Evolutionary conservation across 495 filamentous ascomycete genomes (phyloP).

Genomic region (Gamarada debralockiae): DNA sequence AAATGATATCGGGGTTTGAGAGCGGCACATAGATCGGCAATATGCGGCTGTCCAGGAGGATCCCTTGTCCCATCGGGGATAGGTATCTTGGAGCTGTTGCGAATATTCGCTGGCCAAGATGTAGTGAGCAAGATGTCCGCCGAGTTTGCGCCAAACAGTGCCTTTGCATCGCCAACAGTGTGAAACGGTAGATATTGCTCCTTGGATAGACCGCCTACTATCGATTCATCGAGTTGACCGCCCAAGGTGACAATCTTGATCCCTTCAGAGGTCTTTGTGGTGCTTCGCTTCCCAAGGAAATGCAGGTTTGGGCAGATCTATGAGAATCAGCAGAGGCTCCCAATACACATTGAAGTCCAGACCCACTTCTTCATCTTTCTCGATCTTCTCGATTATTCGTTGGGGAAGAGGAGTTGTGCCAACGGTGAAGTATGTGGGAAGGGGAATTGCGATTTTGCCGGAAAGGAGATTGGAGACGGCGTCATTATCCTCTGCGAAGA

Average conservation of each 20-base stretch:
- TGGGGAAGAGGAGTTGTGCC: slow-evolving; percentile 65
- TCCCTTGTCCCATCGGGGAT: slow-evolving; percentile 39
- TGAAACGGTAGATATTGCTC: slow-evolving; percentile 68
- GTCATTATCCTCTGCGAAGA: slow-evolving; percentile 64
- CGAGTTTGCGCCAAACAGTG: slow-evolving; percentile 65
- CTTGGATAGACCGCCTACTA: slow-evolving; percentile 48
- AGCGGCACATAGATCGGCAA: slow-evolving; percentile 70
- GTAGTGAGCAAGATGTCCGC: slow-evolving; percentile 84
- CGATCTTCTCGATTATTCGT: slow-evolving; percentile 64
- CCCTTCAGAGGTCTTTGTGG: slow-evolving; percentile 85
- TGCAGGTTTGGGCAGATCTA: slow-evolving; percentile 82
- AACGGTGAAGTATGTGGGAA: slow-evolving; percentile 85
- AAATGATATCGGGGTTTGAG: slow-evolving; percentile 90
- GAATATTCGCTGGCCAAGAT: slow-evolving; percentile 75
- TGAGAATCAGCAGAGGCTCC: neutral
- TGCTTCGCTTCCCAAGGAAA: slow-evolving; percentile 79
- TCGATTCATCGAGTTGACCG: slow-evolving; percentile 55
- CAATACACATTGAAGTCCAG: neutral
- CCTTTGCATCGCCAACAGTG: slow-evolving; percentile 68
- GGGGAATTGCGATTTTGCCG: slow-evolving; percentile 64
- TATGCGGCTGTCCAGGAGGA: slow-evolving; percentile 37
- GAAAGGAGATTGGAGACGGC: slow-evolving; percentile 61
- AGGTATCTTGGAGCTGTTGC: slow-evolving; percentile 52
- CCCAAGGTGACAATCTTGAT: slow-evolving; percentile 80
- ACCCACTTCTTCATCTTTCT: slow-evolving; percentile 60